phyloP scores from a whole-genome alignment of 2,329 filamentous ascomycete species.

The Exserohilum turcica region DNA sequence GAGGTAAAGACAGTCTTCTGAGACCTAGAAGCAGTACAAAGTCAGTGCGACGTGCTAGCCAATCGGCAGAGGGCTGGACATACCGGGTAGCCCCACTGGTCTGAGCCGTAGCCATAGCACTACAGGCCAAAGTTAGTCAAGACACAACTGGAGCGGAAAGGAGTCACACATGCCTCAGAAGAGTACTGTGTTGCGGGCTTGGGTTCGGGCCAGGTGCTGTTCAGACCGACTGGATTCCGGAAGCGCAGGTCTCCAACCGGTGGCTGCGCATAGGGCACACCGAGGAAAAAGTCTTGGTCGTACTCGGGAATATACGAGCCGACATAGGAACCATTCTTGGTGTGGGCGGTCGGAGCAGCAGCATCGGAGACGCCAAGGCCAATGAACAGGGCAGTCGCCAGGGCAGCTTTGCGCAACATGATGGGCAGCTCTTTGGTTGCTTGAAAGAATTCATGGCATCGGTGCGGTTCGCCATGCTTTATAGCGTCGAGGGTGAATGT shows the following conservation, averaged over 20 bases:
- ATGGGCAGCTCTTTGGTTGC: slow-evolving; percentile 1
- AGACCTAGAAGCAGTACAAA: slow-evolving; percentile 50
- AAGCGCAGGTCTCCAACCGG: slow-evolving; percentile 56
- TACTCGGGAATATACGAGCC: slow-evolving; percentile 49
- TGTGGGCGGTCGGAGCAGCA: slow-evolving; percentile 38
- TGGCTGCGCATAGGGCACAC: slow-evolving; percentile 56
- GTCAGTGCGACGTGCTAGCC: background rate
- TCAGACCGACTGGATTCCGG: slow-evolving; percentile 53
- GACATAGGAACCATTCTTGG: slow-evolving; percentile 53
- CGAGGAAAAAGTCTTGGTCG: slow-evolving; percentile 54
- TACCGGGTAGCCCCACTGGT: slow-evolving; percentile 51
- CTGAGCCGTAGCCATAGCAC: slow-evolving; percentile 45
- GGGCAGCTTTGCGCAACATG: slow-evolving; percentile 22
- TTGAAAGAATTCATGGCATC: background rate
- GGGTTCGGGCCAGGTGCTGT: slow-evolving; percentile 48
- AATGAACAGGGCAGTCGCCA: slow-evolving; percentile 20
- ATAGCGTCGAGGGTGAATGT: slow-evolving; percentile 3
- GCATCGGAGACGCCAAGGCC: slow-evolving; percentile 17
- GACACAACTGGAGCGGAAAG: background rate
- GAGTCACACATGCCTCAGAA: slow-evolving; percentile 17
- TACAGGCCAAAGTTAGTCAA: slow-evolving; percentile 26
- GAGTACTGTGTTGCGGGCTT: slow-evolving; percentile 46
- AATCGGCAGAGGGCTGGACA: background rate
- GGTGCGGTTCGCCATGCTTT: slow-evolving; percentile 10
- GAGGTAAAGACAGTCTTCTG: slow-evolving; percentile 54